A percentile compares a stretch with the other conserved stretches of the same genome.
These are phyloP conservation scores for Testicularia cyperi DNA, from an alignment of 1,284 basidiomycete species.

Conservation along the genomic window DNA sequence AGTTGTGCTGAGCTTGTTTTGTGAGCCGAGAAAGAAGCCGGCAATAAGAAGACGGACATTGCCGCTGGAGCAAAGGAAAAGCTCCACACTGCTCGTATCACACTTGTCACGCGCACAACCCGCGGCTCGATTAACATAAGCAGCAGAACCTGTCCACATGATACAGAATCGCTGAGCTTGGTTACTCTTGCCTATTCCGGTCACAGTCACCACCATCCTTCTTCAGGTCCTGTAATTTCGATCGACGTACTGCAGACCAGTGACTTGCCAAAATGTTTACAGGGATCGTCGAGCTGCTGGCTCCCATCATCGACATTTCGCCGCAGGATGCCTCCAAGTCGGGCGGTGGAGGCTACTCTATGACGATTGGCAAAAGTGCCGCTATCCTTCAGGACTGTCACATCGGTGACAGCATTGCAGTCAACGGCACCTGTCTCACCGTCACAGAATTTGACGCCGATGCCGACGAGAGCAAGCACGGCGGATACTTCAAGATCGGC, in stretches of 20 bases:
- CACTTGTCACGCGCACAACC: too few species aligned
- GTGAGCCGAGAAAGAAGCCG: too few species aligned
- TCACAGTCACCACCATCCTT: background rate
- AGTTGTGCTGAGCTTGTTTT: too few species aligned
- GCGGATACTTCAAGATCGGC: conserved; percentile 79
- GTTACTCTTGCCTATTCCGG: too few species aligned
- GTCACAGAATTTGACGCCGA: conserved; percentile 73
- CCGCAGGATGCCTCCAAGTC: conserved; percentile 64
- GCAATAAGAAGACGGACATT: too few species aligned
- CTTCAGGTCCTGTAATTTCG: background rate
- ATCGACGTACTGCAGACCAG: background rate
- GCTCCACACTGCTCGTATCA: too few species aligned
- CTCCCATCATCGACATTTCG: conserved; percentile 69
- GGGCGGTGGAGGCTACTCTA: conserved; percentile 72
- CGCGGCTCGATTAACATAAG: too few species aligned
- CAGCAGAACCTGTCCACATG: too few species aligned
- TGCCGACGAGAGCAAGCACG: conserved; percentile 56
- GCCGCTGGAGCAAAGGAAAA: too few species aligned
- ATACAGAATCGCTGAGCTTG: too few species aligned
- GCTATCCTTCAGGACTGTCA: conserved; percentile 86
- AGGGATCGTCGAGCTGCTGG: conserved; percentile 69
- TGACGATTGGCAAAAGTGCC: conserved; percentile 75
- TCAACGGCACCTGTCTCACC: conserved; percentile 79
- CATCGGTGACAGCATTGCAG: conserved; percentile 90
- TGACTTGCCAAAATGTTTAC: conserved; percentile 41